Percentiles rank a stretch among this genome's conserved stretches.
Conservation (phyloP, 345 rosid genomes). For the Salix arbutifolia region DNA sequence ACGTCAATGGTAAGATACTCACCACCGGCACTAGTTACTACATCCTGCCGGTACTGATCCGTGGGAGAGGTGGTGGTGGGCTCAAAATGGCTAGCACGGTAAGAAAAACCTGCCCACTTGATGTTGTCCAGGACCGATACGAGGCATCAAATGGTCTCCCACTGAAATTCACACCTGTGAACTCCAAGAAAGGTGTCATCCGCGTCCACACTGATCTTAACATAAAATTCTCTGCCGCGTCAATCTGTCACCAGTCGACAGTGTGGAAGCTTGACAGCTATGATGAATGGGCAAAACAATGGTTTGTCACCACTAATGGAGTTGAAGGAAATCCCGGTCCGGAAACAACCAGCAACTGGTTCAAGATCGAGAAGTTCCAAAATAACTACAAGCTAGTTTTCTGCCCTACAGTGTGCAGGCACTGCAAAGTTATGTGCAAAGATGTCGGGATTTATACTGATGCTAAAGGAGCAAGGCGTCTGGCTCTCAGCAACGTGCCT, state of each 20-base stretch:
- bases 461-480: too few relatives aligned
- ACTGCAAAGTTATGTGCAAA: too few relatives aligned
- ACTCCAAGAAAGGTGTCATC: slow-evolving; percentile 18
- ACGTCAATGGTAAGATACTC: slow-evolving; percentile 19
- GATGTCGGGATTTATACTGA: too few relatives aligned
- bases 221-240: slow-evolving; percentile 39
- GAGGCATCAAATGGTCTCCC: slow-evolving; percentile 32
- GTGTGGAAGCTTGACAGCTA: slow-evolving; percentile 41
- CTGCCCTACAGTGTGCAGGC: slow-evolving; percentile 35
- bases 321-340: slow-evolving; percentile 19
- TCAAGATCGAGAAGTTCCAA: slow-evolving; percentile 50
- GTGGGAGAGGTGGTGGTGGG: slow-evolving; percentile 34
- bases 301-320: background rate
- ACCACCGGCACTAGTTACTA: slow-evolving; percentile 19
- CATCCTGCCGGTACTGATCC: slow-evolving; percentile 13
- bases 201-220: slow-evolving; percentile 28
- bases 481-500: too few relatives aligned
- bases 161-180: slow-evolving; percentile 24
- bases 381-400: slow-evolving; percentile 51
- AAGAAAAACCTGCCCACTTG: slow-evolving; percentile 1
- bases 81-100: slow-evolving; percentile 8
- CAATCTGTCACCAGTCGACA: slow-evolving; percentile 47
- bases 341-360: slow-evolving; percentile 49
- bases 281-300: slow-evolving; percentile 40
- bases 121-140: slow-evolving; percentile 8